phyloP scores from a whole-genome alignment of 2,329 filamentous ascomycete species.

The Scedosporium dehoogii region DNA sequence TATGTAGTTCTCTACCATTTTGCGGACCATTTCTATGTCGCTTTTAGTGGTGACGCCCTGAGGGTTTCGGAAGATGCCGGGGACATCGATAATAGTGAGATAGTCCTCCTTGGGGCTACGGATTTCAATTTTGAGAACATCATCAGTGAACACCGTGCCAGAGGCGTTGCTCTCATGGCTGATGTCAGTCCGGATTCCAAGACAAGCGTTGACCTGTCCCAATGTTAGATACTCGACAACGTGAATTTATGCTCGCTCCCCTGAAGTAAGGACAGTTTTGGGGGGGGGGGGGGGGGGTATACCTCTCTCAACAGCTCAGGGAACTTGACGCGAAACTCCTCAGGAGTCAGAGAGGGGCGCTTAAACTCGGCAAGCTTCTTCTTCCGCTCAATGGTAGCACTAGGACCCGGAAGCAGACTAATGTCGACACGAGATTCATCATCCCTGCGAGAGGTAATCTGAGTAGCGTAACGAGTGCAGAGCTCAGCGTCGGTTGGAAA shows the following conservation, averaged over 20 bases:
- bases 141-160: constrained; percentile 16
- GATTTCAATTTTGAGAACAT: constrained; percentile 13
- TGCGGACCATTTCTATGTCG: constrained; percentile 9
- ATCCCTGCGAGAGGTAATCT: constrained; percentile 11
- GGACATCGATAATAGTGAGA: constrained; percentile 14
- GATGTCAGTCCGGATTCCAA: constrained; percentile 28
- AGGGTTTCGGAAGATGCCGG: constrained; percentile 11
- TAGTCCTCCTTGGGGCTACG: constrained; percentile 13
- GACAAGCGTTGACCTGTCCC: constrained; percentile 27
- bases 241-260: background rate
- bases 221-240: background rate
- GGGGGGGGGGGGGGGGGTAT: too few species aligned
- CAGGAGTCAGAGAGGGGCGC: background rate
- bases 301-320: constrained; percentile 22
- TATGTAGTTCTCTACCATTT: constrained; percentile 27
- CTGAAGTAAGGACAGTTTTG: background rate
- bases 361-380: constrained; percentile 6
- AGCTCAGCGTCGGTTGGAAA: constrained; percentile 19
- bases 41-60: constrained; percentile 10
- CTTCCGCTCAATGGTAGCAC: constrained; percentile 11
- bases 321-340: constrained; percentile 22
- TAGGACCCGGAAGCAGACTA: constrained; percentile 28
- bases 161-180: background rate
- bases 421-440: constrained; percentile 21
- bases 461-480: constrained; percentile 21